A percentile compares a stretch with the other conserved stretches of the same genome.
Evolutionary conservation across 352 stramenopile genomes (phyloP).

Genomic region (Detonula confervacea): DNA sequence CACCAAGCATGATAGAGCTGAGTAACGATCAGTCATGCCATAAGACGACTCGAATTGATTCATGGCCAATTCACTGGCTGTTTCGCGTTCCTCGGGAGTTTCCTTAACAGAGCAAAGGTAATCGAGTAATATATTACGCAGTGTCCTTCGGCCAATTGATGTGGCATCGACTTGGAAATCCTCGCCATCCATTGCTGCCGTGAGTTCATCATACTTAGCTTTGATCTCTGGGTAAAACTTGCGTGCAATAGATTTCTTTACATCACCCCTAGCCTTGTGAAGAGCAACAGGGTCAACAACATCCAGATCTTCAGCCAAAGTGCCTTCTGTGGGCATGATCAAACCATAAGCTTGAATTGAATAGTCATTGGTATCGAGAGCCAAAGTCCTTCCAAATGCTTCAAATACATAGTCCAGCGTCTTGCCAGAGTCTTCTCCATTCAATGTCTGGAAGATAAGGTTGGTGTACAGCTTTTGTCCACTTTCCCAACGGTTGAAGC

Average conservation of each 20-base stretch:
- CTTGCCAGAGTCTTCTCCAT: slow-evolving; percentile 19
- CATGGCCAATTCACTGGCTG: slow-evolving; percentile 61
- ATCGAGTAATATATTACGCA: slow-evolving; percentile 87
- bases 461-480: slow-evolving; percentile 71
- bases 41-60: slow-evolving; percentile 82
- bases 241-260: slow-evolving; percentile 70
- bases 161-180: slow-evolving; percentile 77
- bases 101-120: slow-evolving; percentile 84
- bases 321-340: slow-evolving; percentile 67
- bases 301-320: slow-evolving; percentile 68
- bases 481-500: slow-evolving; percentile 86
- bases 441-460: slow-evolving; percentile 65
- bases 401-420: slow-evolving; percentile 68
- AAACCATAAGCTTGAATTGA: slow-evolving; percentile 82
- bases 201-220: slow-evolving; percentile 68
- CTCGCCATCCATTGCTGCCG: slow-evolving; percentile 43
- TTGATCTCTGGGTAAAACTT: slow-evolving; percentile 64
- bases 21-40: slow-evolving; percentile 88
- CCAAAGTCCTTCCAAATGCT: slow-evolving; percentile 67
- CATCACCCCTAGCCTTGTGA: slow-evolving; percentile 58
- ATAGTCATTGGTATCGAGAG: slow-evolving; percentile 62
- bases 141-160: slow-evolving; percentile 81
- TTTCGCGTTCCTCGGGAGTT: slow-evolving; percentile 69
- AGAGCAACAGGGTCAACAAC: slow-evolving; percentile 79
- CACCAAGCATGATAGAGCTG: slow-evolving; percentile 79